These are phyloP conservation scores for Solanum medicagineum DNA, from an alignment of 257 asterid genomes.

Conservation along the genomic window DNA sequence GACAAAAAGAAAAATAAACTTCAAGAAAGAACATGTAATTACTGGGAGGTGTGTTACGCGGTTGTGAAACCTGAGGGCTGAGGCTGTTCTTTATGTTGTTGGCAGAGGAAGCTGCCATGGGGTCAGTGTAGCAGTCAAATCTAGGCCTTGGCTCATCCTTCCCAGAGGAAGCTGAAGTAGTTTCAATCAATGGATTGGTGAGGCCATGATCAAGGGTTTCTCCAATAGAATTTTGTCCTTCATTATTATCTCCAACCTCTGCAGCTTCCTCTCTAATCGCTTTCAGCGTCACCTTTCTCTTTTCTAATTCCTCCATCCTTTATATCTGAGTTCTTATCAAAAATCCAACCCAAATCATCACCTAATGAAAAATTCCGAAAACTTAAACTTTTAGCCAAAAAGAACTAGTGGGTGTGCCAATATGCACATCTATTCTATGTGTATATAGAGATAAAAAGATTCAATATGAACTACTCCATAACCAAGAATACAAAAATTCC, in stretches of 20 bases:
- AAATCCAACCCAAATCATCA: slow-evolving; percentile 1
- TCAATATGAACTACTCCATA: background rate
- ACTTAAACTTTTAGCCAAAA: background rate
- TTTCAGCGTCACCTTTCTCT: slow-evolving; percentile 61
- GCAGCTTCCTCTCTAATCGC: slow-evolving; percentile 63
- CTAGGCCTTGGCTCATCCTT: slow-evolving; percentile 29
- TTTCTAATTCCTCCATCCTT: slow-evolving; percentile 67
- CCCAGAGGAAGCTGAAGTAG: slow-evolving; percentile 8
- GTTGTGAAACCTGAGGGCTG: slow-evolving; percentile 39
- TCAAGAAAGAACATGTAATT: slow-evolving; percentile 17
- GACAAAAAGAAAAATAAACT: background rate
- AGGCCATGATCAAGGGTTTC: slow-evolving; percentile 26
- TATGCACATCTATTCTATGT: background rate
- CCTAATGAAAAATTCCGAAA: background rate
- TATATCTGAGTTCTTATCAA: background rate
- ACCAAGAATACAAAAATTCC: background rate
- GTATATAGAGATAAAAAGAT: background rate
- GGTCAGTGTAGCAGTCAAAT: slow-evolving; percentile 73
- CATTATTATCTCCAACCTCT: slow-evolving; percentile 9
- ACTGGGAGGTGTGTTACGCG: slow-evolving; percentile 39
- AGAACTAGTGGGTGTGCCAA: background rate
- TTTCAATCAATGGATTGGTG: slow-evolving; percentile 56
- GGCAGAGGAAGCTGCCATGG: slow-evolving; percentile 58
- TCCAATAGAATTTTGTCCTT: slow-evolving; percentile 9
- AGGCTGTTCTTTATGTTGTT: background rate